Conservation (phyloP, 1,139 yeast species). For the Candida sojae region DNA sequence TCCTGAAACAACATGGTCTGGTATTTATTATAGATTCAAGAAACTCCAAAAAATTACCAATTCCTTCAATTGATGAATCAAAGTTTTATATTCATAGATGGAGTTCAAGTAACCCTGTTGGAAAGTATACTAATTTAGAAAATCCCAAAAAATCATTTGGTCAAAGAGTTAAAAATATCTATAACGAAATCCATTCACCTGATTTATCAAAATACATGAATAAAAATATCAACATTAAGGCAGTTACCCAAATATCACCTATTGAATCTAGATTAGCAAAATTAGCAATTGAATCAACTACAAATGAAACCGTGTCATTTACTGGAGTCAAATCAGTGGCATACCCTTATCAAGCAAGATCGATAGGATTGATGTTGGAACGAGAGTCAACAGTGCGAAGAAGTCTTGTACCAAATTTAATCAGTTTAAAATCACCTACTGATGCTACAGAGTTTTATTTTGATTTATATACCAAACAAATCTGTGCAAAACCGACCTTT, state of each 20-base stretch:
- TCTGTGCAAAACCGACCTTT: constrained; percentile 36
- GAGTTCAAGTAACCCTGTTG: constrained; percentile 14
- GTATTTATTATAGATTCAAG: neutral
- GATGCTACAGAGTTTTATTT: constrained; percentile 25
- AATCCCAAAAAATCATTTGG: constrained; percentile 15
- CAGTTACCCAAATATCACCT: constrained; percentile 15
- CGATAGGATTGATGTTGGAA: constrained; percentile 59
- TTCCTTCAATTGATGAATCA: constrained; percentile 2
- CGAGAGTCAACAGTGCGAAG: constrained; percentile 42
- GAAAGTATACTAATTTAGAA: neutral
- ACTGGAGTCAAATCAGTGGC: constrained; percentile 52
- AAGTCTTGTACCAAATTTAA: constrained; percentile 46
- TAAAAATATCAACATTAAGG: constrained; percentile 10
- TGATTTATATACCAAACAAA: constrained; percentile 29
- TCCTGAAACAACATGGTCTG: neutral
- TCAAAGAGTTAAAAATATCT: constrained; percentile 31
- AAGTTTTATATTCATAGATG: constrained; percentile 23
- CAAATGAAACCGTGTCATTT: constrained; percentile 24
- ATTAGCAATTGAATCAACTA: constrained; percentile 17
- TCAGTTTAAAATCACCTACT: constrained; percentile 27
- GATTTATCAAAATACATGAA: constrained; percentile 19
- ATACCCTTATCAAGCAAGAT: constrained; percentile 59
- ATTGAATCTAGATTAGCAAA: constrained; percentile 20
- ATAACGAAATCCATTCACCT: constrained; percentile 44
- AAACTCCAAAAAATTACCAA: neutral